A percentile compares a stretch with the other conserved stretches of the same genome.
phyloP scores from a whole-genome alignment of 306 rosid species.

The Vigna reflexopilosa region DNA sequence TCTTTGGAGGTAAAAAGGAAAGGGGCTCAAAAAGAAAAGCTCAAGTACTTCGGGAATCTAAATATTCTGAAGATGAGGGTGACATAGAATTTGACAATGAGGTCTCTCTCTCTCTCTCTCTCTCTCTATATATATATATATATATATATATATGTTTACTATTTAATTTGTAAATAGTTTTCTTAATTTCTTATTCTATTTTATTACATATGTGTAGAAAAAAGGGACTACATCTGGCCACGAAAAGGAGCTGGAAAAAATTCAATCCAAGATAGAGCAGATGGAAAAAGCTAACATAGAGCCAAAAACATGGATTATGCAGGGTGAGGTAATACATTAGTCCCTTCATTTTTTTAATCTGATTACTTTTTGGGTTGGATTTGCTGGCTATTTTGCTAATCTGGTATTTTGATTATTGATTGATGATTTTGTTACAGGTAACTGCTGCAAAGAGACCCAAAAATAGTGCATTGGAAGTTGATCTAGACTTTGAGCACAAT shows the following conservation, averaged over 20 bases:
- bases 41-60: constrained; percentile 48
- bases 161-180: constrained; percentile 3
- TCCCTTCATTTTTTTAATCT: constrained; percentile 3
- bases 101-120: constrained; percentile 31
- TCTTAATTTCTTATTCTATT: constrained; percentile 9
- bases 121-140: no score
- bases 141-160: neutral
- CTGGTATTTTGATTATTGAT: constrained; percentile 28
- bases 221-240: constrained; percentile 68
- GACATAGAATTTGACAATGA: constrained; percentile 51
- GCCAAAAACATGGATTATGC: constrained; percentile 88
- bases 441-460: constrained; percentile 85
- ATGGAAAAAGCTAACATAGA: constrained; percentile 85
- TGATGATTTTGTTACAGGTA: constrained; percentile 60
- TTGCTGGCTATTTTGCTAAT: constrained; percentile 16
- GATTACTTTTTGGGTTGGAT: constrained; percentile 13
- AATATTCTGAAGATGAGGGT: constrained; percentile 54
- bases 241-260: constrained; percentile 64
- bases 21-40: constrained; percentile 52
- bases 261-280: constrained; percentile 69
- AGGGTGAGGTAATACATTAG: constrained; percentile 77
- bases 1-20: constrained; percentile 63
- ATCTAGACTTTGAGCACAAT: constrained; percentile 91
- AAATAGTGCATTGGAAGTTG: constrained; percentile 89
- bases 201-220: constrained; percentile 43